Evolutionary conservation across 2,329 filamentous ascomycete genomes (phyloP), one percentile per base, ranked within the genome.

Genomic region (Microsporum audouinii): DNA sequence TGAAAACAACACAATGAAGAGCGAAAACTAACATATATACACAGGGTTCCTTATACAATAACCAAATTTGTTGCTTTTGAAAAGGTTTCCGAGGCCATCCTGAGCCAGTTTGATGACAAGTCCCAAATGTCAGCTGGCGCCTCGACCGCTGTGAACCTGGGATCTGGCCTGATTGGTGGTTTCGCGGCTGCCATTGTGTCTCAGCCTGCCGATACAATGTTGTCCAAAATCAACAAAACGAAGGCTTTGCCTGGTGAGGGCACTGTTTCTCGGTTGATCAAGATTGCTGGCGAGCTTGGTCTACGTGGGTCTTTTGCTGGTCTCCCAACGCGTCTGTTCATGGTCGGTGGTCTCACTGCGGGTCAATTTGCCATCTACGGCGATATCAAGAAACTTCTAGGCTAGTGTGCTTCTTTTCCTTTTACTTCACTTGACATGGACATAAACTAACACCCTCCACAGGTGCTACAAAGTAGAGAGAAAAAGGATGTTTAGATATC

Each of bases 191-290:
- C 89, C 73, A 75, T 92, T 70, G 83, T 95, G 74, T 95, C 89
- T 66, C 89, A 95, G 81, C 89, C 89, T 70, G 89, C 89, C 75
- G 89, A 95, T 77, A 95, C 89, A 73, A 95, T 95, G 89, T 86
- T 95, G 66, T 88, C 84, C 79, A 92, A 92, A 84, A 94, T 95
- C 83, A 95, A 95, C 87, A 94, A 94, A 87, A 89, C 88, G 78
- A 86, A 89, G 81, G 89, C 88, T 78, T 80, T 85, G 64, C 89
- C 89, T 67, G 89, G 89, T 81, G 88, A 95, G 81, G 85, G 89
- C 72, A 94, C 88, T 70, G 83, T 83, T 73, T 82, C 80, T 76
- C 87, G 89, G 77, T 79, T 95, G 72, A 81, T 92, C 81, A 94
- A 94, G 86, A 95, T 95, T 72, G 88, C 79, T 68, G 88, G 86